phyloP scores from a whole-genome alignment of 1,284 basidiomycete genomes.

The Trichosporon sp. region DNA sequence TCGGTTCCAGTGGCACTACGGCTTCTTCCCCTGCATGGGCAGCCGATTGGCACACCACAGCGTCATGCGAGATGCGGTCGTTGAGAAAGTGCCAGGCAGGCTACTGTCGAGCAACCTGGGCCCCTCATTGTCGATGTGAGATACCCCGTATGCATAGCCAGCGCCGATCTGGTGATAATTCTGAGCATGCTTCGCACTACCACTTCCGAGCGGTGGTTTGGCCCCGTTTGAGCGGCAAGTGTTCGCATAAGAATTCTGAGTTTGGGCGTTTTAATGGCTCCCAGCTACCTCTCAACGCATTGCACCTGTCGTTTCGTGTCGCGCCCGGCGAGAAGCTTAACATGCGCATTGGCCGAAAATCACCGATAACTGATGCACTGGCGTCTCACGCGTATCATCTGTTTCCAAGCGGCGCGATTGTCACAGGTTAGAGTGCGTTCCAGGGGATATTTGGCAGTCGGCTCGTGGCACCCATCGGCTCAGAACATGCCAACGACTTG shows the following conservation, averaged over 20 bases:
- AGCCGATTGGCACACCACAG: too few relatives aligned
- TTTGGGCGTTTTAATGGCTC: neutral
- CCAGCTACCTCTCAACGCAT: neutral
- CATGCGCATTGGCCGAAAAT: neutral
- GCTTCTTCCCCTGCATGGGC: neutral
- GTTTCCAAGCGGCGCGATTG: slow-evolving; percentile 17
- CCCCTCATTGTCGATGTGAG: neutral
- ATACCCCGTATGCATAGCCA: neutral
- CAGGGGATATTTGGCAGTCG: neutral
- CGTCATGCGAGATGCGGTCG: neutral
- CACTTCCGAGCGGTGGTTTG: too few relatives aligned
- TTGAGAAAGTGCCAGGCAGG: too few relatives aligned
- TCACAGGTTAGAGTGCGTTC: slow-evolving; percentile 13
- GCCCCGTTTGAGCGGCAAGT: neutral
- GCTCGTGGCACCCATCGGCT: neutral
- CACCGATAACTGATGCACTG: neutral
- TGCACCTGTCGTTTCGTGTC: neutral
- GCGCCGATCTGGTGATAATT: neutral
- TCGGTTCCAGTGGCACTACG: neutral
- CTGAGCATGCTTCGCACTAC: neutral
- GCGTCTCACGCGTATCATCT: slow-evolving; percentile 7
- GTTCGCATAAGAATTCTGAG: neutral
- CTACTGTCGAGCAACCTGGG: too few relatives aligned
- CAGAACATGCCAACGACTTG: too few relatives aligned
- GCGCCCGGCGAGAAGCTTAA: neutral